Evolutionary conservation across 1,139 yeast genomes (phyloP), one percentile per base, ranked within the genome.

Genomic region (Zhuliangozyma parablackwelliae): DNA sequence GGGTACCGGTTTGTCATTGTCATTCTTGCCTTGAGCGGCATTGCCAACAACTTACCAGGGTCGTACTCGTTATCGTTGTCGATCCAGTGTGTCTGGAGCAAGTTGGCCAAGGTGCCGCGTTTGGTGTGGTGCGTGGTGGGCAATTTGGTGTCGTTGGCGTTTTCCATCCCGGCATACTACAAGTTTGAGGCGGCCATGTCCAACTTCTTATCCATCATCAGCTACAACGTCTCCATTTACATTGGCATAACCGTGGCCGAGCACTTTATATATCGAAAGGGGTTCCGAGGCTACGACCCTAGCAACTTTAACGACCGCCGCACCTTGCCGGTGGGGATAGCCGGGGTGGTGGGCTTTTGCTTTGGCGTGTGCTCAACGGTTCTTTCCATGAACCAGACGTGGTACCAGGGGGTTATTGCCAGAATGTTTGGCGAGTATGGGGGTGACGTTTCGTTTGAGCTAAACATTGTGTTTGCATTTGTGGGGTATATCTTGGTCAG

Each of bases 91-190:
- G 44, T 57, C 16, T 59, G 63, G 62, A 46, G 56, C 10, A 49
- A 50, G 24, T 50, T 57, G 29, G 61, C 61, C 24, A 49, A 41
- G 36, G 42, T 59, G 28, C 65, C 66, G 12, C 48, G 66, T 39
- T 45, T 59, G 32, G 54, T 54, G 10, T 61, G 65, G 64, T 60
- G 63, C 44, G 33, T 59, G 9, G 32, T 52, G 21, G 65, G 65
- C 3, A 59, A 59, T 37, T 50, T 53, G 34, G 49, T 57, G 6
- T 52, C 64, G 1, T 48, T 61, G 32, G 65, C 53, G 4, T 50
- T 61, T 30, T 48, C 61, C 12, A 61, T 61, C 30, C 65, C 65
- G 6, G 65, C 64, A 3, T 60, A 59, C 42, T 60, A 61, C 41
- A 52, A 50, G 12, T 61, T 61, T 40, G 54, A 46, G 21, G 51